Evolutionary conservation across 164 flowering plant species (phyloP).

Genomic region (Tinospora cordifolia): DNA sequence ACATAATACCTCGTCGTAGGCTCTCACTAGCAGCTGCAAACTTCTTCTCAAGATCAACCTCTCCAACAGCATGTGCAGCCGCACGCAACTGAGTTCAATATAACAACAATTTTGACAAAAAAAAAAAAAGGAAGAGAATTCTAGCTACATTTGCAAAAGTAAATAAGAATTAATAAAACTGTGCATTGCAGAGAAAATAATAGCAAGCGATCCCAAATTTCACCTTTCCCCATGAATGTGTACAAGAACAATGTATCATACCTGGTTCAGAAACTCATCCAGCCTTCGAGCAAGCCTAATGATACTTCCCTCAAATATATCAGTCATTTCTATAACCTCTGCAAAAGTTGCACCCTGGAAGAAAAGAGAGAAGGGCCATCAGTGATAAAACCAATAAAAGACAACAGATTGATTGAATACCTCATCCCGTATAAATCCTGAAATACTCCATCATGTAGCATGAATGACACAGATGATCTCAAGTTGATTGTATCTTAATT

Average conservation of each 20-base stretch:
- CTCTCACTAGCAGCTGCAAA: conserved; percentile 84
- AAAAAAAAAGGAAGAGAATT: too few species aligned
- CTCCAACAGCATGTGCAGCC: conserved; percentile 97
- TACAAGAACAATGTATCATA: conserved; percentile 14
- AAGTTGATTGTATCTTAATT: background rate
- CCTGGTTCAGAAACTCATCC: conserved; percentile 97
- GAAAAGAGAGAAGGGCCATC: background rate
- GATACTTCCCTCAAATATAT: conserved; percentile 94
- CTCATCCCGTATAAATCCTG: background rate
- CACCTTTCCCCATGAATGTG: background rate
- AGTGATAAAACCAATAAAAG: background rate
- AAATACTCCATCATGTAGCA: background rate
- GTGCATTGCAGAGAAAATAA: background rate
- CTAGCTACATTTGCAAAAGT: background rate
- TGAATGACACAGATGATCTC: background rate
- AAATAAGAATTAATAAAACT: background rate
- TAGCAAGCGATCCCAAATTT: background rate
- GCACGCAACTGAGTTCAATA: conserved; percentile 44
- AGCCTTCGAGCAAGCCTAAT: conserved; percentile 83
- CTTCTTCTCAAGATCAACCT: conserved; percentile 64
- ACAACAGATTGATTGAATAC: background rate
- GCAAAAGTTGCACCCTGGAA: conserved; percentile 75
- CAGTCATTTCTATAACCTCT: conserved; percentile 93
- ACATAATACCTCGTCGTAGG: conserved; percentile 90
- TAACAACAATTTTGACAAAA: background rate